Conservation (phyloP, 768 basidiomycete species). For the Suillus placidus region DNA sequence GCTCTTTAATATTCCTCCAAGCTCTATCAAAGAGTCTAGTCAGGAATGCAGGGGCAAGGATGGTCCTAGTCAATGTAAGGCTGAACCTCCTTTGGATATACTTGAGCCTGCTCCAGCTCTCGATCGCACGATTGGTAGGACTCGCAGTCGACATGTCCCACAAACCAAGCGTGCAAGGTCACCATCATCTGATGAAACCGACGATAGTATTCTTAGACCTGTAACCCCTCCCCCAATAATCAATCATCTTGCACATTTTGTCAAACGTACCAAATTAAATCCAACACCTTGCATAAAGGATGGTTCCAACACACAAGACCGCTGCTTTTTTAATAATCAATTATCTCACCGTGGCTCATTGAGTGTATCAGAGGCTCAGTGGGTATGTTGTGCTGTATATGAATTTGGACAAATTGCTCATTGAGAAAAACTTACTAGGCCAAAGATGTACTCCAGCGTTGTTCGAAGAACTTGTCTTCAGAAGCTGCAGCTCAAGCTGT, state of each 20-base stretch:
- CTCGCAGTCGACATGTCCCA: background rate
- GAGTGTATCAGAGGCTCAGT: background rate
- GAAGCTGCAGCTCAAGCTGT: background rate
- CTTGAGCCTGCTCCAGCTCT: background rate
- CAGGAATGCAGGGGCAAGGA: background rate
- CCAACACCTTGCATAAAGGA: background rate
- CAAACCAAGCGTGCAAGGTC: background rate
- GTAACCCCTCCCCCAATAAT: background rate
- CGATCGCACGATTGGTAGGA: background rate
- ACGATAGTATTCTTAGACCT: background rate
- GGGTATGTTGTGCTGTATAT: background rate
- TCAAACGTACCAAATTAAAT: background rate
- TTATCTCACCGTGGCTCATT: background rate
- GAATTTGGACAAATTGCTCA: background rate
- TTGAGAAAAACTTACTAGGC: background rate
- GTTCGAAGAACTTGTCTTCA: background rate
- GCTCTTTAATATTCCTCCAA: background rate
- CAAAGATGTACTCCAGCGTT: background rate
- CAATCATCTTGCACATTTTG: background rate
- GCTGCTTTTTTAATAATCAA: background rate
- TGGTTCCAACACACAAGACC: background rate
- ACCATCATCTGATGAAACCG: background rate
- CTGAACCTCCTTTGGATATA: background rate
- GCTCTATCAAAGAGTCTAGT: background rate
- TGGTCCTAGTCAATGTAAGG: background rate